Base-by-base conservation (phyloP, 164 flowering plant species). In the Tetrastigma voinierianum region DNA sequence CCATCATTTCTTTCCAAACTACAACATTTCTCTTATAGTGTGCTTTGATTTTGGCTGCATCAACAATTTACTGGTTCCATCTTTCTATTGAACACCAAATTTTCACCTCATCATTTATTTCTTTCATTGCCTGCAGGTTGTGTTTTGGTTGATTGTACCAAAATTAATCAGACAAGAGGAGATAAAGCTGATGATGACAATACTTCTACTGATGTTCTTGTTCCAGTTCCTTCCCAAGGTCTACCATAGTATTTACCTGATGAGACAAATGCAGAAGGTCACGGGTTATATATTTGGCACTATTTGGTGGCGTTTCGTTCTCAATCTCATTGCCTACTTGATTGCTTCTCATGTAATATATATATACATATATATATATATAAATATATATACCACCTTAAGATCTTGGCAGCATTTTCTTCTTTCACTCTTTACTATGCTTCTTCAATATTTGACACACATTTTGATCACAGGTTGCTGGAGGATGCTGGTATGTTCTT, bases 401-500 rank as follows among this genome's bases (percentile, higher is more conserved):
- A 11, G 10, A 19, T 16, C n/a, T 16, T 14, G 32, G 15, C 56
- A 53, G 57, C 57, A 16, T 53, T 9, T 18, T 52, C 1, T 12
- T 11, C 9, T 57, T 17, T 64, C 51, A 7, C 24, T 2, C 1
- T 47, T 15, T 24, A 25, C 17, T 18, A 8, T 16, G 45, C 2
- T 0, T 2, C 46, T n/a, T n/a, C n/a, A n/a, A n/a, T n/a, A n/a
- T 23, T 52, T 52, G n/a, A 19, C 11, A 18, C 46, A 45, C 16
- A 9, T 32, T 40, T 55, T 48, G 14, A 58, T 25, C 61, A 17
- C 71, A 92, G 98, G 98, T 90, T 56, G 97, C 92, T 1, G 99
- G 99, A 23, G 99, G 97, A 21, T 95, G 99, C 69, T 95, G 99
- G 99, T 95, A 95, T 51, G 89, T 88, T 17, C 91, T 95, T 44